Conservation (phyloP, 202 grass and related monocot species). For the Musa balbisiana region DNA sequence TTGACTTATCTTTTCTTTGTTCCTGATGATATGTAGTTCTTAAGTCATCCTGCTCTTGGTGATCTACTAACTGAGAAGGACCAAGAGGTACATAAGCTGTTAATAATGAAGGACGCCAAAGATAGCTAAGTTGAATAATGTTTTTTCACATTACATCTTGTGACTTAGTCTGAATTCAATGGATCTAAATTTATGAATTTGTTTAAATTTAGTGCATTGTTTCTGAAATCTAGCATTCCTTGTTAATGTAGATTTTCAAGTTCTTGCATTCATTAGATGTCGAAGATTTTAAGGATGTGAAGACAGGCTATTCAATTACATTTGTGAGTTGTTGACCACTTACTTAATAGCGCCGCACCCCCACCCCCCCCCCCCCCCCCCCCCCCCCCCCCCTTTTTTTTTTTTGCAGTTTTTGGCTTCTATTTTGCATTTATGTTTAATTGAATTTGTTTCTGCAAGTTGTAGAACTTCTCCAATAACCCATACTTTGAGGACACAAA, state of each 20-base stretch:
- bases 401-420: not conserved
- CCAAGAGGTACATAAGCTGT: constrained; percentile 49
- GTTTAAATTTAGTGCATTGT: not conserved
- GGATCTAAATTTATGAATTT: not conserved
- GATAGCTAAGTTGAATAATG: not conserved
- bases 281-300: constrained; percentile 86
- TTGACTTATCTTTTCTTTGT: constrained; percentile 7
- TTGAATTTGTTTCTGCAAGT: constrained; percentile 24
- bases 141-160: constrained; percentile 5
- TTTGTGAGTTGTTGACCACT: constrained; percentile 52
- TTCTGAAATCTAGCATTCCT: not conserved
- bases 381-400: not conserved
- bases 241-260: constrained; percentile 28
- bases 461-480: constrained; percentile 78
- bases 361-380: no score
- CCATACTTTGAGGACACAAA: constrained; percentile 73
- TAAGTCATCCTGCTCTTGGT: constrained; percentile 82
- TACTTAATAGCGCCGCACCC: not conserved
- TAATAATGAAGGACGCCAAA: not conserved
- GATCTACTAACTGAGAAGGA: constrained; percentile 85
- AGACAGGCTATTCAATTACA: constrained; percentile 69
- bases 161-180: not conserved
- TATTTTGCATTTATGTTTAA: constrained; percentile 10
- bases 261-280: constrained; percentile 78
- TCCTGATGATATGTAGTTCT: constrained; percentile 44